phyloP scores from a whole-genome alignment of 805 yeast genomes.

The Schwanniomyces pseudopolymorphus region DNA sequence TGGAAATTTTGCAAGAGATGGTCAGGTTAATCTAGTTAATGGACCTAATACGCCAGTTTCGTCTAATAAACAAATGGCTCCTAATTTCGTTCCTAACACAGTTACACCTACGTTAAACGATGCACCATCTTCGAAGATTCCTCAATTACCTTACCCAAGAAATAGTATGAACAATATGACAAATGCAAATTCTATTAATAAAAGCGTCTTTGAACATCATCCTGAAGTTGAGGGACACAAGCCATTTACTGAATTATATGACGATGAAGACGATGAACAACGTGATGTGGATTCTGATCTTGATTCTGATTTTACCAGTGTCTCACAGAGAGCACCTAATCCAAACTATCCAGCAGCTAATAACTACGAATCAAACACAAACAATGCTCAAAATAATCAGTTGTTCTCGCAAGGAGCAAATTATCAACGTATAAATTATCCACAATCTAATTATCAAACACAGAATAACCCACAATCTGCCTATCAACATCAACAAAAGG shows the following conservation, averaged over 20 bases:
- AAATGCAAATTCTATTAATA: slow-evolving; percentile 12
- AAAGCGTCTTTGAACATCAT: slow-evolving; percentile 44
- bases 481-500: slow-evolving; percentile 5
- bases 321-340: slow-evolving; percentile 73
- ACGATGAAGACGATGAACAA: slow-evolving; percentile 16
- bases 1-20: slow-evolving; percentile 9
- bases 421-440: slow-evolving; percentile 6
- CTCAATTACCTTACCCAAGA: slow-evolving; percentile 24
- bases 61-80: slow-evolving; percentile 31
- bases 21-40: slow-evolving; percentile 24
- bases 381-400: neutral
- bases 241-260: slow-evolving; percentile 42
- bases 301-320: slow-evolving; percentile 73
- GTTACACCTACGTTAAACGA: slow-evolving; percentile 26
- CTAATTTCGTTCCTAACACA: slow-evolving; percentile 24
- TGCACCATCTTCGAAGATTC: slow-evolving; percentile 12
- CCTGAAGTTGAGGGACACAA: slow-evolving; percentile 46
- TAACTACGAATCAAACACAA: slow-evolving; percentile 8
- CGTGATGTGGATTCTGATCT: slow-evolving; percentile 31
- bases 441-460: slow-evolving; percentile 9
- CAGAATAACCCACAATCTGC: slow-evolving; percentile 4
- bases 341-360: slow-evolving; percentile 44
- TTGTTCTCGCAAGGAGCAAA: neutral
- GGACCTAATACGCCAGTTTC: slow-evolving; percentile 36
- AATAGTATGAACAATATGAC: slow-evolving; percentile 12